Conservation (phyloP, 73 alveolate genomes). For the Diophrys sp. region DNA sequence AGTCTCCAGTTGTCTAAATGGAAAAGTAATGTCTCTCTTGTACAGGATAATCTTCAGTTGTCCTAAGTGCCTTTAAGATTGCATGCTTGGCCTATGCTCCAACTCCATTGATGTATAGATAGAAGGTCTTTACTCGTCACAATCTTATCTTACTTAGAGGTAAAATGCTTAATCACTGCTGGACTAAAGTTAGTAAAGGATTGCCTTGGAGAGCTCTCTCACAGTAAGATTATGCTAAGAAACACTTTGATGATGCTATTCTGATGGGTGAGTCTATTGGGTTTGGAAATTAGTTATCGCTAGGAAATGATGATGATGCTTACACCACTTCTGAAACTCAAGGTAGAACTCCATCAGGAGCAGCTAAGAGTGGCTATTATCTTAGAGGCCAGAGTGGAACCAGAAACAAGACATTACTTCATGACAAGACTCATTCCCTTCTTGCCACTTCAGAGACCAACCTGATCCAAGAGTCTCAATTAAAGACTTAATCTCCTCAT, state of each 20-base stretch:
- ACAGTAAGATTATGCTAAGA: not conserved
- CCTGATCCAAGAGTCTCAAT: not conserved
- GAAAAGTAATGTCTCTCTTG: constrained; percentile 50
- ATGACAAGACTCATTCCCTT: not conserved
- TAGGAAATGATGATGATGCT: too few species aligned
- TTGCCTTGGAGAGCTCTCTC: not conserved
- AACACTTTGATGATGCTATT: not conserved
- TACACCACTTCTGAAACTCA: too few species aligned
- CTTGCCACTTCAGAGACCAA: not conserved
- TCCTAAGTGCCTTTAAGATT: constrained; percentile 39
- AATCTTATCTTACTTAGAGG: constrained; percentile 25
- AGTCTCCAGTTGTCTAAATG: constrained; percentile 15
- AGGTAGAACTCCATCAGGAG: not conserved
- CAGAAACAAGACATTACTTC: not conserved
- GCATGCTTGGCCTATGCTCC: constrained; percentile 53
- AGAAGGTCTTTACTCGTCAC: constrained; percentile 15
- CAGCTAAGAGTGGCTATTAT: not conserved
- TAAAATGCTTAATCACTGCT: constrained; percentile 11
- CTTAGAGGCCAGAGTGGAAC: too few species aligned
- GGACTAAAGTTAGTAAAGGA: not conserved
- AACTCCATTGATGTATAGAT: constrained; percentile 12
- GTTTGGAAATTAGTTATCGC: too few species aligned
- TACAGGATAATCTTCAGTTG: constrained; percentile 31
- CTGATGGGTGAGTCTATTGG: too few species aligned
- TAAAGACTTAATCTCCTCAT: too few species aligned